phyloP scores from a whole-genome alignment of 106 monocot genomes.

The Dioscorea dumetorum region DNA sequence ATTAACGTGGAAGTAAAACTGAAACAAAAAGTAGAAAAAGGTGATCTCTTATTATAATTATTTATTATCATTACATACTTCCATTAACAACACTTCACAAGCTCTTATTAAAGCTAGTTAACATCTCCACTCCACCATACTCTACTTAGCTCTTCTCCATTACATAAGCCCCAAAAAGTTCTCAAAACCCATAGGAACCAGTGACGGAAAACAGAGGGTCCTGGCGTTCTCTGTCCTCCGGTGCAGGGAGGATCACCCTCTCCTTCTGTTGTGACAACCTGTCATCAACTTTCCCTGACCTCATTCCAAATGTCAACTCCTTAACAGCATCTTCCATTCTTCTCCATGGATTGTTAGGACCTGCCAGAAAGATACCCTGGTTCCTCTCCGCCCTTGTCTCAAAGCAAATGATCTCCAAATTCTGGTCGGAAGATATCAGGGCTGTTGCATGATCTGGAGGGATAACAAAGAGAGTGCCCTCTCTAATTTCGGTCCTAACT shows the following conservation, averaged over 20 bases:
- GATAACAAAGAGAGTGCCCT: not conserved
- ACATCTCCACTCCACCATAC: too few species aligned
- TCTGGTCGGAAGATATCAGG: not conserved
- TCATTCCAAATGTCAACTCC: not conserved
- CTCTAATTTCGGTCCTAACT: not conserved
- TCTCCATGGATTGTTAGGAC: not conserved
- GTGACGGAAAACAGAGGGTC: not conserved
- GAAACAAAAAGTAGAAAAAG: too few species aligned
- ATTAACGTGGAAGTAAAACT: too few species aligned
- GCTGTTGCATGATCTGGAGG: not conserved
- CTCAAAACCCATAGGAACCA: not conserved
- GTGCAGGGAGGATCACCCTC: not conserved
- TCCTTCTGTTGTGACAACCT: not conserved
- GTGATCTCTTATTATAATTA: too few species aligned
- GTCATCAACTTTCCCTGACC: not conserved
- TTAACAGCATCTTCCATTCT: slow-evolving; percentile 2
- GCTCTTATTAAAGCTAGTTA: too few species aligned
- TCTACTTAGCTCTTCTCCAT: too few species aligned
- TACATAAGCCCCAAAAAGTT: too few species aligned
- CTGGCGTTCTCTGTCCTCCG: slow-evolving; percentile 2
- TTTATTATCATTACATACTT: too few species aligned
- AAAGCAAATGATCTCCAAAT: slow-evolving; percentile 2
- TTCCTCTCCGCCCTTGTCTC: not conserved
- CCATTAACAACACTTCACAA: too few species aligned
- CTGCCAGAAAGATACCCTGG: not conserved